Evolutionary conservation across 2,329 filamentous ascomycete species (phyloP).

Genomic region (Colletotrichum coccodes): DNA sequence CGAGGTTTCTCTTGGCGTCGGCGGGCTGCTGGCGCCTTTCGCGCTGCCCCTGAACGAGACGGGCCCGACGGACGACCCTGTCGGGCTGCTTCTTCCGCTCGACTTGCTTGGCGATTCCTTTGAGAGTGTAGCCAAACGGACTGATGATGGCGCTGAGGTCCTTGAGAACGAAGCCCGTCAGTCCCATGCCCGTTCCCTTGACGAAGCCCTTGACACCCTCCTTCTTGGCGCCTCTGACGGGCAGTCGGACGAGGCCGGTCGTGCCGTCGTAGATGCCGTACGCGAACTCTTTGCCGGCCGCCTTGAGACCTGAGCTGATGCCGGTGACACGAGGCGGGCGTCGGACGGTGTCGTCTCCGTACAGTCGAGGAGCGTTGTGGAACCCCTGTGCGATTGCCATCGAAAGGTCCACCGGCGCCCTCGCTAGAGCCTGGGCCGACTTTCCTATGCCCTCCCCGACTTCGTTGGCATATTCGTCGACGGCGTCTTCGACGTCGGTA

Average conservation of each 20-base stretch:
- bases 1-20: slow-evolving; percentile 41
- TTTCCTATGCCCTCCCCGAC: slow-evolving; percentile 62
- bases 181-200: slow-evolving; percentile 69
- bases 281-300: slow-evolving; percentile 69
- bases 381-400: slow-evolving; percentile 75
- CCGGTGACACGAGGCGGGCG: slow-evolving; percentile 72
- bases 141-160: slow-evolving; percentile 70
- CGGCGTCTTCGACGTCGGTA: slow-evolving; percentile 38
- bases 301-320: slow-evolving; percentile 69
- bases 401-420: slow-evolving; percentile 69
- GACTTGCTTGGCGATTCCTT: slow-evolving; percentile 71
- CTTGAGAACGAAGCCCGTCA: slow-evolving; percentile 73
- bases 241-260: slow-evolving; percentile 70
- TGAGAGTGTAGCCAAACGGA: slow-evolving; percentile 70
- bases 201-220: slow-evolving; percentile 57
- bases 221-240: slow-evolving; percentile 66
- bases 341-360: slow-evolving; percentile 76
- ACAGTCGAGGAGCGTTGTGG: slow-evolving; percentile 76
- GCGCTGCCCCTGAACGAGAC: slow-evolving; percentile 67
- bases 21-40: slow-evolving; percentile 48
- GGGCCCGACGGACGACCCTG: slow-evolving; percentile 63
- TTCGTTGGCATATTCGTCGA: slow-evolving; percentile 58
- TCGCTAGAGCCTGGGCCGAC: slow-evolving; percentile 61
- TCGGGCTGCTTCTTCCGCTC: slow-evolving; percentile 63
- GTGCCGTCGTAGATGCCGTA: slow-evolving; percentile 74